Percentiles rank a stretch among this genome's conserved stretches.
Evolutionary conservation across 73 alveolate genomes (phyloP).

Genomic region (Diophrys sp.): DNA sequence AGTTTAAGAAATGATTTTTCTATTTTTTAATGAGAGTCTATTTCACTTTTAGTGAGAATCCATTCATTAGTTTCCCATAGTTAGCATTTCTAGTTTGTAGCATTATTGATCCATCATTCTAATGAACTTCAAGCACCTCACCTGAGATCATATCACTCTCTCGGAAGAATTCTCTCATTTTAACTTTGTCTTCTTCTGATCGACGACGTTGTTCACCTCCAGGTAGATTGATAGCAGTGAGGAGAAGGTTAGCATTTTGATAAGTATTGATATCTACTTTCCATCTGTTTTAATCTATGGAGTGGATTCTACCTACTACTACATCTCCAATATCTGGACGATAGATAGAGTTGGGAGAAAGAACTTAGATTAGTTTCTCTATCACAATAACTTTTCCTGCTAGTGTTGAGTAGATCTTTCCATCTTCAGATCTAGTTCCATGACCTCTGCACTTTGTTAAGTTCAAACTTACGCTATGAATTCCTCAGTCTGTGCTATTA

Average conservation of each 20-base stretch:
- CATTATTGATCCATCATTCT: constrained; percentile 68
- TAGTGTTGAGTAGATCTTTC: constrained; percentile 69
- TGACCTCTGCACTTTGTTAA: constrained; percentile 19
- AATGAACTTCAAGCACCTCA: constrained; percentile 78
- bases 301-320: constrained; percentile 81
- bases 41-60: constrained; percentile 59
- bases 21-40: constrained; percentile 27
- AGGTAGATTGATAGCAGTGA: constrained; percentile 89
- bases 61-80: constrained; percentile 88
- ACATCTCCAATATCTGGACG: constrained; percentile 91
- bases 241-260: constrained; percentile 76
- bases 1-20: constrained; percentile 36
- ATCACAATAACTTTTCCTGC: constrained; percentile 84
- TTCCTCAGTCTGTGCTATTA: neutral
- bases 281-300: constrained; percentile 87
- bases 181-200: constrained; percentile 84
- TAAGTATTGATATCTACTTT: constrained; percentile 84
- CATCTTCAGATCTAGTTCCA: constrained; percentile 57
- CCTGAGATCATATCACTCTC: constrained; percentile 89
- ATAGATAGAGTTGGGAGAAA: constrained; percentile 55
- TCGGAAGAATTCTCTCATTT: constrained; percentile 83
- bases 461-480: neutral
- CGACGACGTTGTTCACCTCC: constrained; percentile 84
- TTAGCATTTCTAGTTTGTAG: constrained; percentile 88
- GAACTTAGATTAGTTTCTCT: constrained; percentile 75